Evolutionary conservation across 106 monocot genomes (phyloP).

Genomic region (Cymbidium sinense): DNA sequence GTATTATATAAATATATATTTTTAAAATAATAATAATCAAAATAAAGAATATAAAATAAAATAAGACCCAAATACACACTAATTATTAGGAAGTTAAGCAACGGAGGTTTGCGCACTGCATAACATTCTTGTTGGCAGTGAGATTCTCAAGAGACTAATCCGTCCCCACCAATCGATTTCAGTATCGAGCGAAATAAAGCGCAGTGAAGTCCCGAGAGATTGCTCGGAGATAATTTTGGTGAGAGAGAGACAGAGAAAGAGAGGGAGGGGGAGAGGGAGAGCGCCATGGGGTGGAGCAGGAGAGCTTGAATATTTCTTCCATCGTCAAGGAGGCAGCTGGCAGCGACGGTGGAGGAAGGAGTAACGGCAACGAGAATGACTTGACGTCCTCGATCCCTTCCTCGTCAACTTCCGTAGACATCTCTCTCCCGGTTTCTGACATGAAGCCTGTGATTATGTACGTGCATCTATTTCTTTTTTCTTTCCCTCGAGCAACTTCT

Average conservation of each 20-base stretch:
- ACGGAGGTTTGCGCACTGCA: no score
- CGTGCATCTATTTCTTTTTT: background rate
- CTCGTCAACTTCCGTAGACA: constrained; percentile 61
- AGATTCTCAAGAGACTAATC: no score
- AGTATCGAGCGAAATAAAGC: background rate
- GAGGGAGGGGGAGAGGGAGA: constrained; percentile 1
- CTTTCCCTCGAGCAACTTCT: background rate
- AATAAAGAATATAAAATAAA: no score
- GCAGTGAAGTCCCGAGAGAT: background rate
- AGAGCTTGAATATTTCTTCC: constrained; percentile 4
- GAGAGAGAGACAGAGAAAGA: background rate
- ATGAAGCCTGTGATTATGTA: constrained; percentile 62
- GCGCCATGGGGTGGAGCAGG: constrained; percentile 17
- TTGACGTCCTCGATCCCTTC: constrained; percentile 33
- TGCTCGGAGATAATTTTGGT: no score
- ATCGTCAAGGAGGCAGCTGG: background rate
- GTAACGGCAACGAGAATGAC: background rate
- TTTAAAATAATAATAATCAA: no score
- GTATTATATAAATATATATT: no score
- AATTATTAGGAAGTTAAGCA: no score
- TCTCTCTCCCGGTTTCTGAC: constrained; percentile 45
- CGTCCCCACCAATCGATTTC: no score
- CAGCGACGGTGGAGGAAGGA: background rate
- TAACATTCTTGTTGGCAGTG: no score
- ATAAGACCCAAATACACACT: no score